phyloP scores from a whole-genome alignment of 306 rosid species.

The Datisca glomerata region DNA sequence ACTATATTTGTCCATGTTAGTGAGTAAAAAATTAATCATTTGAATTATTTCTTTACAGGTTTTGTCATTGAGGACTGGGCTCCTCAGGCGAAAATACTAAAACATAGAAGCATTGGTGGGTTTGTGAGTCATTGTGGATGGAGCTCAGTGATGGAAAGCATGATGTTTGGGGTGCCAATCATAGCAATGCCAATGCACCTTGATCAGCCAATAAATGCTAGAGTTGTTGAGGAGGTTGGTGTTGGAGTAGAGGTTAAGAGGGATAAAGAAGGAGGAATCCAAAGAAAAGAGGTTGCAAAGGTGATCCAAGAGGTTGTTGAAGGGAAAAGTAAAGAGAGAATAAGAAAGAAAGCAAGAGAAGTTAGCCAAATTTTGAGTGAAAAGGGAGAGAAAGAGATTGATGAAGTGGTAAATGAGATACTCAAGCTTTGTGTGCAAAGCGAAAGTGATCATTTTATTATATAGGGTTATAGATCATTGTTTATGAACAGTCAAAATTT shows the following conservation, averaged over 20 bases:
- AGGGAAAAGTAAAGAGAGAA: background rate
- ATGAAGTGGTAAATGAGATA: slow-evolving; percentile 2
- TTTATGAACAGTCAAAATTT: no score
- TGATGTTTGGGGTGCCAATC: slow-evolving; percentile 13
- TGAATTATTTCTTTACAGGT: no score
- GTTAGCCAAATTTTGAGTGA: background rate
- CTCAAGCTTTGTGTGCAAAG: no score
- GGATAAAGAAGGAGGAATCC: background rate
- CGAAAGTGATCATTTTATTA: no score
- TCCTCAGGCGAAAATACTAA: slow-evolving; percentile 15
- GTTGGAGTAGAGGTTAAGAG: slow-evolving; percentile 14
- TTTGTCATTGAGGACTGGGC: slow-evolving; percentile 14
- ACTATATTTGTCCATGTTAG: no score
- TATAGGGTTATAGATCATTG: no score
- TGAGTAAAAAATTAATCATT: no score
- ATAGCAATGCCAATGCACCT: slow-evolving; percentile 13
- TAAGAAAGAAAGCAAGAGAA: slow-evolving; percentile 8
- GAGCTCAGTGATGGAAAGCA: slow-evolving; percentile 23
- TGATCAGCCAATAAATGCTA: slow-evolving; percentile 18
- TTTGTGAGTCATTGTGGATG: slow-evolving; percentile 30
- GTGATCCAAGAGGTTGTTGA: slow-evolving; percentile 10
- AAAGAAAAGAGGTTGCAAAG: slow-evolving; percentile 3
- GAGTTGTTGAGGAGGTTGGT: slow-evolving; percentile 9
- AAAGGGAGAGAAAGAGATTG: slow-evolving; percentile 8
- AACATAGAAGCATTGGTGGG: slow-evolving; percentile 14